Base-by-base conservation (phyloP, 2,329 filamentous ascomycete species). In the Epichloe amarillans region DNA sequence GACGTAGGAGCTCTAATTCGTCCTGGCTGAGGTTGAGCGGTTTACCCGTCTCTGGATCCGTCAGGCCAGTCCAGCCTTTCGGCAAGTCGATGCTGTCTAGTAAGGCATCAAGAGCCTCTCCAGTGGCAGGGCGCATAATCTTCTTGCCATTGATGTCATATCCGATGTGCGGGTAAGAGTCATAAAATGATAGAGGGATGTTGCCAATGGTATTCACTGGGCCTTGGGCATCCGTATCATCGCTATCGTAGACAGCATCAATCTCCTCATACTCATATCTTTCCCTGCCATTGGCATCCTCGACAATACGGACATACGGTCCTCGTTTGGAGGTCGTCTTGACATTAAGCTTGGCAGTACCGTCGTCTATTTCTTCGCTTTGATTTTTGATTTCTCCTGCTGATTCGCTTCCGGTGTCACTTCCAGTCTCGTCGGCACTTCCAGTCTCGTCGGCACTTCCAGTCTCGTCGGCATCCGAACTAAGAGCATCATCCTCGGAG, bases 71-170 rank as follows among this genome's bases (percentile, higher is more conserved):
- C 89, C 90, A 98, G 56, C 91, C 93, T 74, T 95, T 89, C 14
- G 93, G 93, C 37, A 98, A 75, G 63, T 98, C 93, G 61, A 98
- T 98, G 68, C 87, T 96, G 61, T 98, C 91, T 10, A 98, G 75
- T 42, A 98, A 76, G 12, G 89, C 88, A 72, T 98, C 93, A 35
- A 98, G 72, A 37, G 93, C 93, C 65, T 95, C 86, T 49, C 91
- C 91, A 58, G 89, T 91, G 4, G 94, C 93, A 6, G 93, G 93
- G 49, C 93, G 85, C 83, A 95, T 87, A 56, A 98, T 95, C 68
- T 87, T 94, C 77, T 94, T 96, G 67, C 93, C 93, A 67, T 98
- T 95, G 72, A 98, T 97, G 61, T 96, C 88, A 70, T 98, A 98
- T 53, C 93, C 93, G 64, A 98, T 96, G 66, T 98, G 93, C 47